Conservation (phyloP, 2,329 filamentous ascomycete species). For the Diaporthe aspalathi region DNA sequence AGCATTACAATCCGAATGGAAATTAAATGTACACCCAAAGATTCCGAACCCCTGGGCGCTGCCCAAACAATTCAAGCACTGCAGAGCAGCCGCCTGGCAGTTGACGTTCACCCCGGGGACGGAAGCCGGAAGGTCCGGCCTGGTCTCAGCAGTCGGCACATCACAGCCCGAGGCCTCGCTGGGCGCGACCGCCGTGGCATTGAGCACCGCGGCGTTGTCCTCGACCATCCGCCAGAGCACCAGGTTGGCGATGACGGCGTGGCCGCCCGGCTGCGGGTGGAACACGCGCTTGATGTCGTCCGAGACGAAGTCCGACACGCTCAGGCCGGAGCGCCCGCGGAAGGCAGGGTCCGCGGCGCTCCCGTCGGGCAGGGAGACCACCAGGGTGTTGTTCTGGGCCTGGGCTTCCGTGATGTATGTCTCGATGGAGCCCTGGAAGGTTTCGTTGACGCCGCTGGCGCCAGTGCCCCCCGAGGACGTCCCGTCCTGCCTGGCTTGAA, state of each 20-base stretch:
- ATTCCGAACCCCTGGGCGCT: background rate
- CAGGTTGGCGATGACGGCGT: constrained; percentile 22
- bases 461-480: background rate
- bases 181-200: background rate
- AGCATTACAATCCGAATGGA: constrained; percentile 8
- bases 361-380: constrained; percentile 15
- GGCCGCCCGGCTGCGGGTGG: constrained; percentile 12
- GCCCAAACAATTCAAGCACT: background rate
- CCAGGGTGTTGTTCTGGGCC: constrained; percentile 2
- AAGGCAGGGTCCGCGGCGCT: constrained; percentile 13
- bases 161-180: constrained; percentile 6
- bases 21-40: constrained; percentile 1
- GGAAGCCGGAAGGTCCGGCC: constrained; percentile 4
- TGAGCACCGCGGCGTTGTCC: constrained; percentile 16
- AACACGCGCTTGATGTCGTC: constrained; percentile 20
- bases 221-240: constrained; percentile 5
- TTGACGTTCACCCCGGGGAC: background rate
- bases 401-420: background rate
- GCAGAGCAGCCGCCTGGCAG: background rate
- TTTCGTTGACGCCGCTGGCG: background rate
- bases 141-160: background rate
- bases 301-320: background rate
- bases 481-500: background rate
- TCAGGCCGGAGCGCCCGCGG: background rate
- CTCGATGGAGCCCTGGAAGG: constrained; percentile 19